Evolutionary conservation across 495 filamentous ascomycete species (phyloP).

Genomic region (Hamigera avellanea): DNA sequence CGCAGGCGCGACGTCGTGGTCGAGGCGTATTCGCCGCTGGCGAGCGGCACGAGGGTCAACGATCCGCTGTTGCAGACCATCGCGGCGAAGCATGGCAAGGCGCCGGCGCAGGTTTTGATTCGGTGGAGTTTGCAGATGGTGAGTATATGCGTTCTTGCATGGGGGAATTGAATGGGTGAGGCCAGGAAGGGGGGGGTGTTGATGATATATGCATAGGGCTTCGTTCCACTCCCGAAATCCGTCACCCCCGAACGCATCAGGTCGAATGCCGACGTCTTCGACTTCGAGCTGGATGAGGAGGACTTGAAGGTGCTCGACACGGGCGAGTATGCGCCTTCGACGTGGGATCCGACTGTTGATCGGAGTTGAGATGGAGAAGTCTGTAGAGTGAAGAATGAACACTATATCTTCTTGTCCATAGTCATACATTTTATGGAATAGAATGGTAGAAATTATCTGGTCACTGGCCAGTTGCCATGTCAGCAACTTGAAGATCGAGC

Average conservation of each 20-base stretch:
- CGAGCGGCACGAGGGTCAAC: constrained; percentile 49
- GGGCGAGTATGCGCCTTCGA: constrained; percentile 44
- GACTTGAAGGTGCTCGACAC: constrained; percentile 48
- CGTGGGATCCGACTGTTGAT: constrained; percentile 52
- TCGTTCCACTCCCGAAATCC: constrained; percentile 54
- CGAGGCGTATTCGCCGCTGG: constrained; percentile 72
- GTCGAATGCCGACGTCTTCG: constrained; percentile 69
- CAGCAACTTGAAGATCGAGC: no score
- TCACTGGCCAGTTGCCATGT: no score
- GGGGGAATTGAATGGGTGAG: neutral
- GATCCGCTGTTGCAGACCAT: constrained; percentile 48
- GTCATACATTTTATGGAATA: no score
- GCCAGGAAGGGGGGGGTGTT: neutral
- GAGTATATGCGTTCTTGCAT: constrained; percentile 2
- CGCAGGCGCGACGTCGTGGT: constrained; percentile 53
- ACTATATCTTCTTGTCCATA: no score
- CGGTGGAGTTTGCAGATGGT: constrained; percentile 75
- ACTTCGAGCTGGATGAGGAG: constrained; percentile 59
- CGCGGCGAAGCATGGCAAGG: constrained; percentile 60
- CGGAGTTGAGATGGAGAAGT: neutral
- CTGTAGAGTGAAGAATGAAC: no score
- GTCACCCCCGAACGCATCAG: constrained; percentile 43
- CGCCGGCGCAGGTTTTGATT: constrained; percentile 66
- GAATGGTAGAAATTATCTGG: no score
- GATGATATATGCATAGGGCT: constrained; percentile 26